Evolutionary conservation across 441 rosid genomes (phyloP).

Genomic region (Erodium moschatum): DNA sequence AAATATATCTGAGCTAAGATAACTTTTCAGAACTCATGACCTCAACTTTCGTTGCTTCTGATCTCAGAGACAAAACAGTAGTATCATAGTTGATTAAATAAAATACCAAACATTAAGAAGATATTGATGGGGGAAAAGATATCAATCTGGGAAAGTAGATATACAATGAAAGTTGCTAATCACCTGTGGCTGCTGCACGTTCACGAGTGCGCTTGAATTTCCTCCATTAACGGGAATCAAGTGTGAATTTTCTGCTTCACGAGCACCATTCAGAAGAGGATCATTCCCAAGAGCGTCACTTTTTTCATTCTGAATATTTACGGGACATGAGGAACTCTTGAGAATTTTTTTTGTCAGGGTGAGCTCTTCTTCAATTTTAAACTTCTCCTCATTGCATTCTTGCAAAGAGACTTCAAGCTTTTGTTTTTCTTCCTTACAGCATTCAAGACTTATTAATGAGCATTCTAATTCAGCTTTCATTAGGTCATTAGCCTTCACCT

Average conservation of each 20-base stretch:
- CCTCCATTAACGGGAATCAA: constrained; percentile 25
- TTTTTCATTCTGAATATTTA: constrained; percentile 28
- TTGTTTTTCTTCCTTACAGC: constrained; percentile 93
- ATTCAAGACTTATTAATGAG: constrained; percentile 83
- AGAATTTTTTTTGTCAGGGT: constrained; percentile 39
- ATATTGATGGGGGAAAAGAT: constrained; percentile 4
- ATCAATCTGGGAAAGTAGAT: constrained; percentile 4
- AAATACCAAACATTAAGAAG: constrained; percentile 6
- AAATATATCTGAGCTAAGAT: constrained; percentile 1
- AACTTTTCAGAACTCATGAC: neutral
- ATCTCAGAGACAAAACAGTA: neutral
- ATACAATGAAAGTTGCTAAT: constrained; percentile 16
- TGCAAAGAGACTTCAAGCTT: constrained; percentile 60
- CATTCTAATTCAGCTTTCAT: constrained; percentile 97
- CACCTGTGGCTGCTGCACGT: constrained; percentile 37
- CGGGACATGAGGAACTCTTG: constrained; percentile 30
- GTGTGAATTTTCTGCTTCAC: constrained; percentile 25
- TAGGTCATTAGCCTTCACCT: constrained; percentile 52
- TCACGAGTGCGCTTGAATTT: constrained; percentile 17
- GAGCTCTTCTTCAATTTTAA: constrained; percentile 48
- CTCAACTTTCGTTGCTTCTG: neutral
- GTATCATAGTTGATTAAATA: neutral
- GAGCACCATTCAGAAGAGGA: constrained; percentile 14
- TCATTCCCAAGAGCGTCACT: constrained; percentile 23
- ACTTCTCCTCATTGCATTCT: constrained; percentile 55